Evolutionary conservation across 2,329 filamentous ascomycete genomes (phyloP).

Genomic region (Thelonectria discophora): DNA sequence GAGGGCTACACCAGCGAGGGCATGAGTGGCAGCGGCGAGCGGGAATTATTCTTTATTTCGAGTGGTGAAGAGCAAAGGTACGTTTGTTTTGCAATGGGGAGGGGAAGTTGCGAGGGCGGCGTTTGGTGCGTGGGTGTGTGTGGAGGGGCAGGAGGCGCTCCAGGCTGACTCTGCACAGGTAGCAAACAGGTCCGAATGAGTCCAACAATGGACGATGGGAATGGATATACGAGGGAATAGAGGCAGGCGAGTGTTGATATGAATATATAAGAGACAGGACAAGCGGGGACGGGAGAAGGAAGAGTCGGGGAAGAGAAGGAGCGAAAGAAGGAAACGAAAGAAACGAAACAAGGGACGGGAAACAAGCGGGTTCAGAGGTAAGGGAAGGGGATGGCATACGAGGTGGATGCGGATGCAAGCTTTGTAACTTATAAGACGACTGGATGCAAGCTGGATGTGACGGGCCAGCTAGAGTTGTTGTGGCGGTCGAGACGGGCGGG

Average conservation of each 20-base stretch:
- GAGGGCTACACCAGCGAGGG: slow-evolving; percentile 40
- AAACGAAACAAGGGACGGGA: neutral
- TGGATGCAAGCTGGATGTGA: slow-evolving; percentile 54
- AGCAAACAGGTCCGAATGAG: slow-evolving; percentile 4
- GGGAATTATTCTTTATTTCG: slow-evolving; percentile 24
- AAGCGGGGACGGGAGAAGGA: neutral
- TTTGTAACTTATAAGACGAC: slow-evolving; percentile 36
- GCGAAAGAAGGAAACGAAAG: neutral
- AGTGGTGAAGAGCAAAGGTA: neutral
- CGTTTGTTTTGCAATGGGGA: too few relatives aligned
- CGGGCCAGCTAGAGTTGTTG: slow-evolving; percentile 55
- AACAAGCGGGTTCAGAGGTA: slow-evolving; percentile 26
- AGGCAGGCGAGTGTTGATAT: neutral
- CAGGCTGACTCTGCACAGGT: slow-evolving; percentile 7
- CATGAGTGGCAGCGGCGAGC: slow-evolving; percentile 41
- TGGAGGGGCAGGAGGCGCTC: slow-evolving; percentile 15
- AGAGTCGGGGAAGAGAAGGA: slow-evolving; percentile 2
- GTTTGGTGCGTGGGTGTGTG: slow-evolving; percentile 8
- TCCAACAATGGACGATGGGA: slow-evolving; percentile 6
- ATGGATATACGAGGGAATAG: slow-evolving; percentile 8
- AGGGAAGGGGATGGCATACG: slow-evolving; percentile 34
- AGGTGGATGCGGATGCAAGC: slow-evolving; percentile 39
- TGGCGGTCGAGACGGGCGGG: slow-evolving; percentile 52
- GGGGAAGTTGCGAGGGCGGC: too few relatives aligned
- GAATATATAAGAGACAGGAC: neutral